phyloP scores from a whole-genome alignment of 78 protist species.

The Dictyostelium discoideum region dicty_2.7 NC_007091.3:1172501-1173000 shows the following conservation, averaged over 20 bases:
- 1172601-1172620: background rate
- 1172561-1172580: background rate
- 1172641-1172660: conserved; percentile 21
- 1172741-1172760: background rate
- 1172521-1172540: background rate
- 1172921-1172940: conserved; percentile 43
- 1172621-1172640: background rate
- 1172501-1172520: conserved; percentile 23
- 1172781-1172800: background rate
- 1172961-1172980: conserved; percentile 70
- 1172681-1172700: conserved; percentile 44
- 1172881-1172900: conserved; percentile 9
- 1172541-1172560: background rate
- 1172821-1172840: background rate
- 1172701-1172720: background rate
- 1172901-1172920: conserved; percentile 10
- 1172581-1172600: conserved; percentile 25
- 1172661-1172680: conserved; percentile 28
- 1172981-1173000: conserved; percentile 44
- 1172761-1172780: too few relatives aligned
- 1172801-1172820: background rate
- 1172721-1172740: background rate
- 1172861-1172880: conserved; percentile 12
- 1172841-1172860: background rate
- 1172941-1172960: conserved; percentile 22